These are phyloP conservation scores for Warburgia ugandensis DNA, from an alignment of 164 flowering plant genomes.

Conservation along the genomic window DNA sequence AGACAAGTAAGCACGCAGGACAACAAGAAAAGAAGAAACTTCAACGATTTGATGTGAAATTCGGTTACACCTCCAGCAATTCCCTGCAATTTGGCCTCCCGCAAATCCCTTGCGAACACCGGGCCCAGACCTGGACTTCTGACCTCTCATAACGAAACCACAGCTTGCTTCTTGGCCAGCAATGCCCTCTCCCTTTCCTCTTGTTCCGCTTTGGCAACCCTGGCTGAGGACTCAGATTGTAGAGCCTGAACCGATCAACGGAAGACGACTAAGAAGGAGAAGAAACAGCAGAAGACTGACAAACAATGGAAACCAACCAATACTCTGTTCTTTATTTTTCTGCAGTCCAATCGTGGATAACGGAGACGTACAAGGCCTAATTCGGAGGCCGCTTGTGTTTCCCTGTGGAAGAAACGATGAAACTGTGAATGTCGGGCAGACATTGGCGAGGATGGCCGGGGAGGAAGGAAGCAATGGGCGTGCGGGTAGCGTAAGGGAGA, in stretches of 20 bases:
- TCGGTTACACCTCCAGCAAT: slow-evolving; percentile 90
- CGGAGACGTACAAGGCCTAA: too few species aligned
- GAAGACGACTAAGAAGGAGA: slow-evolving; percentile 6
- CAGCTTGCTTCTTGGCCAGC: slow-evolving; percentile 93
- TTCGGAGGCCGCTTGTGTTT: too few species aligned
- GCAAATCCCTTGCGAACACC: slow-evolving; percentile 80
- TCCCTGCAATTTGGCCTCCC: slow-evolving; percentile 88
- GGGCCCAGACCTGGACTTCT: slow-evolving; percentile 92
- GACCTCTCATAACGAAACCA: slow-evolving; percentile 99
- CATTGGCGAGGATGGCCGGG: too few species aligned
- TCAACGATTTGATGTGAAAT: background rate
- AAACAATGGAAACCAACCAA: slow-evolving; percentile 5
- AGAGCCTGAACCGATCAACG: slow-evolving; percentile 50
- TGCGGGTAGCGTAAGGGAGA: too few species aligned
- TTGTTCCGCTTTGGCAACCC: slow-evolving; percentile 80
- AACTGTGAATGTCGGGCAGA: too few species aligned
- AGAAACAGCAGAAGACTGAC: slow-evolving; percentile 8
- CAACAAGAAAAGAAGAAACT: too few species aligned
- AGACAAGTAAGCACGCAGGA: too few species aligned
- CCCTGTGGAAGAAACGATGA: too few species aligned
- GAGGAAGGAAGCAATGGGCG: too few species aligned
- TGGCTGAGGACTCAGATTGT: slow-evolving; percentile 85
- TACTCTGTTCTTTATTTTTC: background rate
- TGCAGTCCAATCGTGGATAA: background rate
- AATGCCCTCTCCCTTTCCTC: slow-evolving; percentile 81